Evolutionary conservation across 495 filamentous ascomycete genomes (phyloP).

Genomic region (Penicillium longicatenatum): DNA sequence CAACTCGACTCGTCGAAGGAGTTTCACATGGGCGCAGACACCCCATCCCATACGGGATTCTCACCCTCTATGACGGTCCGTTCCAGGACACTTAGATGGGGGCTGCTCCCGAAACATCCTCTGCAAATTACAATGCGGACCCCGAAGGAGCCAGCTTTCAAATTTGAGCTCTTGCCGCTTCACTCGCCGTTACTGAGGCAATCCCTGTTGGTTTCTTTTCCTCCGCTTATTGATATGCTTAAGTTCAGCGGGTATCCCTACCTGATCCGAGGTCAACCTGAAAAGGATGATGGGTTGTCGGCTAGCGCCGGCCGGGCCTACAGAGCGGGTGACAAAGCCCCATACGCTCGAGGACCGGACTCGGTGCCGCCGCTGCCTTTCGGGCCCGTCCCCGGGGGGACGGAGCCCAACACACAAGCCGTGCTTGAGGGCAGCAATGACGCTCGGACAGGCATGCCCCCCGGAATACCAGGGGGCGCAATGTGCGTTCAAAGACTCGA

Average conservation of each 20-base stretch:
- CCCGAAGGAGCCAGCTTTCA: conserved; percentile 60
- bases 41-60: conserved; percentile 58
- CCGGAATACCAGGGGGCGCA: conserved; percentile 64
- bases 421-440: conserved; percentile 56
- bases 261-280: conserved; percentile 66
- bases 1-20: conserved; percentile 38
- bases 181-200: conserved; percentile 70
- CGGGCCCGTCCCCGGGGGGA: conserved; percentile 34
- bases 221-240: conserved; percentile 66
- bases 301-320: conserved; percentile 19
- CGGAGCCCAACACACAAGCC: conserved; percentile 50
- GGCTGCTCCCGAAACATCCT: conserved; percentile 60
- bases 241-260: conserved; percentile 66
- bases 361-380: conserved; percentile 50
- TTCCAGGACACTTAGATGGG: conserved; percentile 63
- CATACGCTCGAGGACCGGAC: conserved; percentile 45
- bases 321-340: conserved; percentile 34
- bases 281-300: conserved; percentile 18
- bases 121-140: conserved; percentile 69
- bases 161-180: conserved; percentile 74
- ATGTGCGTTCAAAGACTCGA: conserved; percentile 75
- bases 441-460: conserved; percentile 69
- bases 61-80: conserved; percentile 62
- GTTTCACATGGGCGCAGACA: conserved; percentile 55
- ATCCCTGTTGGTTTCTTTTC: conserved; percentile 75